phyloP scores from a whole-genome alignment of 805 yeast species.

The Yamadazyma paraphyllophila region DNA sequence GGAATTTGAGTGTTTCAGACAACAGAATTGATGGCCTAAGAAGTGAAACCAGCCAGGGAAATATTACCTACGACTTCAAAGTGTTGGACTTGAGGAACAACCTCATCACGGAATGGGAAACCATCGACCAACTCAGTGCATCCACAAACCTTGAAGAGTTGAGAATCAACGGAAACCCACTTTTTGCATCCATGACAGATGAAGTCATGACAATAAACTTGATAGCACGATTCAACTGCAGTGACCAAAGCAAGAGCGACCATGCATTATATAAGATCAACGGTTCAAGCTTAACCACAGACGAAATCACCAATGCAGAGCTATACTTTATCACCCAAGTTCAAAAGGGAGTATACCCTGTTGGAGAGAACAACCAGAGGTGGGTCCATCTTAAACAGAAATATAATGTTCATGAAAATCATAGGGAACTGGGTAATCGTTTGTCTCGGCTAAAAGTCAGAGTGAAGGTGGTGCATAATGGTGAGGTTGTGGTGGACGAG shows the following conservation, averaged over 20 bases:
- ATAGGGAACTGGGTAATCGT: background rate
- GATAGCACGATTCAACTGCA: conserved; percentile 45
- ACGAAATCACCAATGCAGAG: conserved; percentile 64
- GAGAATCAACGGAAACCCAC: conserved; percentile 53
- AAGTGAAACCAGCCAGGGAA: too few relatives aligned
- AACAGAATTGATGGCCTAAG: conserved; percentile 7
- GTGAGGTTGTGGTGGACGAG: conserved; percentile 12
- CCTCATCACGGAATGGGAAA: conserved; percentile 43
- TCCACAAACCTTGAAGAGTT: conserved; percentile 47
- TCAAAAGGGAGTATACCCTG: conserved; percentile 19
- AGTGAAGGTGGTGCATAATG: conserved; percentile 8
- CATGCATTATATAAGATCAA: conserved; percentile 46
- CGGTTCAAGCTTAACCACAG: conserved; percentile 49
- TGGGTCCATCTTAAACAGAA: conserved; percentile 44
- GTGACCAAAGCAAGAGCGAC: background rate
- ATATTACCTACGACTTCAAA: background rate
- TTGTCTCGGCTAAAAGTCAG: conserved; percentile 12
- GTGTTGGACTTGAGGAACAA: conserved; percentile 55
- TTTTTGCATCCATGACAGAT: conserved; percentile 29
- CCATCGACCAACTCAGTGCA: conserved; percentile 35
- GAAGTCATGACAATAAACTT: conserved; percentile 36
- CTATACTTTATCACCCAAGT: conserved; percentile 60
- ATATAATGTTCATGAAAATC: conserved; percentile 24
- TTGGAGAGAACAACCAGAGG: conserved; percentile 20
- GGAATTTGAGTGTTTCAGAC: conserved; percentile 9